Evolutionary conservation across 371 early-diverging fungal genomes (phyloP).

Genomic region (Mucor piriformis): DNA sequence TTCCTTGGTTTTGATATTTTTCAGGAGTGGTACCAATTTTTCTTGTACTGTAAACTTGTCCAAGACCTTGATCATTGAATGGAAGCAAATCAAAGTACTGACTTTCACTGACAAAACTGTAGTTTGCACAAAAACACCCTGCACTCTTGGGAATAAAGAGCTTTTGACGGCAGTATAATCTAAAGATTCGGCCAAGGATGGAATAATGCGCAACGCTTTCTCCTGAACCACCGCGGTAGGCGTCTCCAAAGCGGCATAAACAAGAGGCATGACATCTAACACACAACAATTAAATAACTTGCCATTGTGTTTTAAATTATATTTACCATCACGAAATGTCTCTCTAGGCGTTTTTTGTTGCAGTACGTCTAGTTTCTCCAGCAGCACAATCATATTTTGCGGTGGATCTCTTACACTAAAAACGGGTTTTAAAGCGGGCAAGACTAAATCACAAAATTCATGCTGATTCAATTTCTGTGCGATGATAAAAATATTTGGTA

Average conservation of each 20-base stretch:
- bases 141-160: conserved; percentile 75
- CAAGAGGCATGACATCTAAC: conserved; percentile 74
- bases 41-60: conserved; percentile 77
- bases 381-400: conserved; percentile 63
- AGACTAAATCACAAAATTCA: conserved; percentile 67
- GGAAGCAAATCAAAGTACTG: conserved; percentile 76
- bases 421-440: conserved; percentile 69
- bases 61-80: conserved; percentile 70
- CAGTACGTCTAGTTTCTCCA: conserved; percentile 66
- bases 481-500: conserved; percentile 77
- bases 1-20: conserved; percentile 78
- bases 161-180: conserved; percentile 75
- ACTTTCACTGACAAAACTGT: conserved; percentile 75
- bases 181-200: conserved; percentile 61
- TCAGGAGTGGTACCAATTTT: conserved; percentile 76
- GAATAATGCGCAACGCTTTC: conserved; percentile 73
- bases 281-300: background rate
- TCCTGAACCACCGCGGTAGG: conserved; percentile 73
- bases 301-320: background rate
- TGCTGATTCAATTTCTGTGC: conserved; percentile 59
- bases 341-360: conserved; percentile 66
- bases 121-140: conserved; percentile 70
- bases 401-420: conserved; percentile 65
- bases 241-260: conserved; percentile 71
- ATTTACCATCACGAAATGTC: conserved; percentile 62